Percentiles rank a stretch among this genome's conserved stretches.
Conservation (phyloP, 192 early-diverging fungal species). For the Coemansia sp. region DNA sequence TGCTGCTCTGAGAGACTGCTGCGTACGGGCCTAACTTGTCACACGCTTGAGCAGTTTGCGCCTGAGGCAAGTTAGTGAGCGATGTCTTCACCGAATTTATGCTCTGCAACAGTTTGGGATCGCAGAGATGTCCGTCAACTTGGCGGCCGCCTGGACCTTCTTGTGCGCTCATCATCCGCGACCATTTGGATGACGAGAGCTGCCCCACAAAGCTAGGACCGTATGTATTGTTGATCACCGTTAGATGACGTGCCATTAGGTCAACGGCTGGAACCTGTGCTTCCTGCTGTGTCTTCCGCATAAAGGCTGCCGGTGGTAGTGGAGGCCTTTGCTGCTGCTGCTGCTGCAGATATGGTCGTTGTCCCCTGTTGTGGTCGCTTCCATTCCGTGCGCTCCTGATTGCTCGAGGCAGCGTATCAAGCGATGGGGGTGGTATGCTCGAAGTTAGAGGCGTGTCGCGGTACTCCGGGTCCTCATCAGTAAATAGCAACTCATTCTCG, state of each 20-base stretch:
- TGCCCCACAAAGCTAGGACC: conserved; percentile 17
- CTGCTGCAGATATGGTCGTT: conserved; percentile 4
- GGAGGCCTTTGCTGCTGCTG: conserved; percentile 1
- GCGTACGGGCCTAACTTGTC: conserved; percentile 15
- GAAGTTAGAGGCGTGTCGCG: conserved; percentile 16
- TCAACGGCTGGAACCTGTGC: not conserved
- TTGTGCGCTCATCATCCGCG: conserved; percentile 41
- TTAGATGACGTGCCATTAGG: not conserved
- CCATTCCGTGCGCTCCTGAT: not conserved
- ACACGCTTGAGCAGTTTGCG: not conserved
- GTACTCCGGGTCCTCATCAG: conserved; percentile 34
- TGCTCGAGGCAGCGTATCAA: conserved; percentile 13
- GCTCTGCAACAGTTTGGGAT: conserved; percentile 9
- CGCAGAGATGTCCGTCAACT: conserved; percentile 17
- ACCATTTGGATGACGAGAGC: conserved; percentile 26
- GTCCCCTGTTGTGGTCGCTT: not conserved
- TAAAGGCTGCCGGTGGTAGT: conserved; percentile 1
- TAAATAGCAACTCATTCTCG: conserved; percentile 16
- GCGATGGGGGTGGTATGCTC: conserved; percentile 27
- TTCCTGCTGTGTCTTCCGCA: not conserved
- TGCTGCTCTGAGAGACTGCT: conserved; percentile 6
- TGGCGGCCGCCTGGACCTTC: conserved; percentile 25
- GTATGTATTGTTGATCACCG: conserved; percentile 4
- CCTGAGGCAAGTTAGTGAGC: not conserved
- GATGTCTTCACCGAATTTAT: conserved; percentile 8